Percentiles rank a stretch among this genome's conserved stretches.
These are phyloP conservation scores for Solanum ahanhuiri DNA, from an alignment of 257 asterid genomes.

Conservation along the genomic window DNA sequence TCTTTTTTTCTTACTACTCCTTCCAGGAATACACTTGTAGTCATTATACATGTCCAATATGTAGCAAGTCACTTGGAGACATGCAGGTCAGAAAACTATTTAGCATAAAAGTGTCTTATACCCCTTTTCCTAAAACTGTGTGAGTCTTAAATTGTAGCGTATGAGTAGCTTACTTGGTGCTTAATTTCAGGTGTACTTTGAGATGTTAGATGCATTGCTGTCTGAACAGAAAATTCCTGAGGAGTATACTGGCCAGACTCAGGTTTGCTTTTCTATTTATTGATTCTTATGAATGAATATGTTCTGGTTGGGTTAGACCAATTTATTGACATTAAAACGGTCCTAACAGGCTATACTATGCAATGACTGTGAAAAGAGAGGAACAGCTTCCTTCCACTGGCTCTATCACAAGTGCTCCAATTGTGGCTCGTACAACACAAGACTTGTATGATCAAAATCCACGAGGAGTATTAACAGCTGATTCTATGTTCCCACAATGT, in stretches of 20 bases:
- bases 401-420: conserved; percentile 69
- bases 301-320: neutral
- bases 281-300: neutral
- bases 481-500: neutral
- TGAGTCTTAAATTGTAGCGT: neutral
- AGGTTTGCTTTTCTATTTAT: conserved; percentile 29
- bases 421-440: conserved; percentile 81
- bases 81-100: conserved; percentile 48
- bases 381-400: conserved; percentile 70
- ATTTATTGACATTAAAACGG: neutral
- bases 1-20: neutral
- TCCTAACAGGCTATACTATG: conserved; percentile 58
- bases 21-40: conserved; percentile 71
- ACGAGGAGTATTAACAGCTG: neutral
- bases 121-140: neutral
- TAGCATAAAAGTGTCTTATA: neutral
- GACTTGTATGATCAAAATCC: conserved; percentile 41
- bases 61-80: conserved; percentile 97
- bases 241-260: conserved; percentile 60
- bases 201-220: conserved; percentile 73
- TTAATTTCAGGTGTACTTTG: conserved; percentile 58
- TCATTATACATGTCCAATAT: conserved; percentile 79
- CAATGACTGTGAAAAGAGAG: conserved; percentile 81
- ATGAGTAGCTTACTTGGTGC: neutral
- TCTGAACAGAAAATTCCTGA: conserved; percentile 84